Percentiles rank a stretch among this genome's conserved stretches.
phyloP scores from a whole-genome alignment of 208 protist genomes.

The Crithidia acanthocephali region DNA sequence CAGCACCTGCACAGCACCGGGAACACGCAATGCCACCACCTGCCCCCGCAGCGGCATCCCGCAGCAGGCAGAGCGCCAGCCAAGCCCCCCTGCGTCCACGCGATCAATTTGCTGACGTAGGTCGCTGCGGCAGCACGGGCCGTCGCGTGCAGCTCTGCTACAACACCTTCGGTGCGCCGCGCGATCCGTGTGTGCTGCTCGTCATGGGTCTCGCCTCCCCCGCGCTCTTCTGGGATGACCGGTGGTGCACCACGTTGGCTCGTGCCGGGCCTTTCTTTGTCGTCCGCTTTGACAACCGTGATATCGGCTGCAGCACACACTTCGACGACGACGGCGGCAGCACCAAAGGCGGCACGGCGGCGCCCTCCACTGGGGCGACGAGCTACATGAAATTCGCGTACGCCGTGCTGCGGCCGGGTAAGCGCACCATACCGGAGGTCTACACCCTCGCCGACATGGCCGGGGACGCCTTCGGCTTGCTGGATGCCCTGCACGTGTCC shows the following conservation, averaged over 20 bases:
- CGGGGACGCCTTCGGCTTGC: slow-evolving; percentile 58
- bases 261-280: slow-evolving; percentile 48
- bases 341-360: not conserved
- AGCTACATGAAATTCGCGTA: slow-evolving; percentile 28
- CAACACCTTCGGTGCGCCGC: slow-evolving; percentile 53
- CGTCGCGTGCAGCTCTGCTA: slow-evolving; percentile 66
- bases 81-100: slow-evolving; percentile 17
- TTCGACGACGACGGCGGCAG: slow-evolving; percentile 28
- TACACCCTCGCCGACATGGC: slow-evolving; percentile 75
- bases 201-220: slow-evolving; percentile 67
- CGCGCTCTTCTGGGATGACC: slow-evolving; percentile 58
- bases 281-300: slow-evolving; percentile 82
- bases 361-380: not conserved
- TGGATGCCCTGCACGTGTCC: slow-evolving; percentile 44
- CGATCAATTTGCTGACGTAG: slow-evolving; percentile 61
- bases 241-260: slow-evolving; percentile 49
- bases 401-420: slow-evolving; percentile 39
- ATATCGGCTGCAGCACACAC: slow-evolving; percentile 79
- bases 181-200: slow-evolving; percentile 49
- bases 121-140: slow-evolving; percentile 54
- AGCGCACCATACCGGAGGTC: slow-evolving; percentile 39
- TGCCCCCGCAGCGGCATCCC: not conserved
- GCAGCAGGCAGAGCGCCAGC: not conserved
- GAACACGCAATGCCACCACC: not conserved
- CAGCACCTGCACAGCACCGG: not conserved